phyloP scores from a whole-genome alignment of 176 grass and related monocot genomes.

The Phyllostachys edulis region DNA sequence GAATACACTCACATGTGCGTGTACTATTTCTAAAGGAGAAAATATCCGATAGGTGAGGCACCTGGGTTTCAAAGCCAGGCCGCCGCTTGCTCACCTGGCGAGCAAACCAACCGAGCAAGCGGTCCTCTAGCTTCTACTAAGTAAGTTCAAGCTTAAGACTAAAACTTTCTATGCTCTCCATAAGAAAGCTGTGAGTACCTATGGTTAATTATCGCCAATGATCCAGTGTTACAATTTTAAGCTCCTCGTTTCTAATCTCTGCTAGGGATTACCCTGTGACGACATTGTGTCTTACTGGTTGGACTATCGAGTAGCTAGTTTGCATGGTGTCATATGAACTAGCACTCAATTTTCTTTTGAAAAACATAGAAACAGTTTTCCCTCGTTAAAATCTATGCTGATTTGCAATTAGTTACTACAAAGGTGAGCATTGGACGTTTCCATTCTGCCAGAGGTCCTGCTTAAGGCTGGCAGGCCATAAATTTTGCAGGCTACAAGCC shows the following conservation, averaged over 20 bases:
- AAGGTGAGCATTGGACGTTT: not conserved
- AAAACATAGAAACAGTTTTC: not conserved
- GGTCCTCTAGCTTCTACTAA: no score
- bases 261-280: not conserved
- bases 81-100: no score
- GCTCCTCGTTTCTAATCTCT: not conserved
- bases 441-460: not conserved
- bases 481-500: constrained; percentile 23
- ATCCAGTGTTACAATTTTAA: not conserved
- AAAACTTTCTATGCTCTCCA: not conserved
- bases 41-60: no score
- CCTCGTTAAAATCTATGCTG: not conserved
- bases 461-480: constrained; percentile 32
- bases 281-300: not conserved
- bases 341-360: not conserved
- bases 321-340: no score
- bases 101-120: no score
- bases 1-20: no score
- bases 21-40: no score
- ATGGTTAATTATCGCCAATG: not conserved
- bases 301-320: not conserved
- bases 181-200: not conserved
- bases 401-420: not conserved
- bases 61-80: no score
- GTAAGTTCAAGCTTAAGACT: not conserved